These are phyloP conservation scores for Lecanicillium sp. DNA, from an alignment of 2,329 filamentous ascomycete species.

Conservation along the genomic window DNA sequence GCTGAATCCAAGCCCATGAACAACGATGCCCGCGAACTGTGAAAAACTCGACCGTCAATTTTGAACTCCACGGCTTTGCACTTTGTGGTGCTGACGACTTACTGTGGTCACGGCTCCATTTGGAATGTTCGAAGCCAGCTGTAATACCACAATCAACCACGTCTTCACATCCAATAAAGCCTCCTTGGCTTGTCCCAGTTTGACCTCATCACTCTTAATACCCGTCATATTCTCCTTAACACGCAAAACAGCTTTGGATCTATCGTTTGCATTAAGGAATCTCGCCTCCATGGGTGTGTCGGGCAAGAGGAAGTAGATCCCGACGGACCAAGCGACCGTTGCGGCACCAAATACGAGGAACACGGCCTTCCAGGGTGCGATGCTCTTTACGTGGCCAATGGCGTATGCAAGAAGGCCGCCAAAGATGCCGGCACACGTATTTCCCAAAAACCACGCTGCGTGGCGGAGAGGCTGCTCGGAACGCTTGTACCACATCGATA, in stretches of 20 bases:
- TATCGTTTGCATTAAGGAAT: conserved; percentile 36
- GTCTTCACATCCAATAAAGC: conserved; percentile 16
- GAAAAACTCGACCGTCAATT: neutral
- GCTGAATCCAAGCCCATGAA: conserved; percentile 48
- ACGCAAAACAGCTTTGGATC: conserved; percentile 18
- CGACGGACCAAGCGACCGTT: conserved; percentile 1
- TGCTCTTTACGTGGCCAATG: conserved; percentile 13
- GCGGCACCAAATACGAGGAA: conserved; percentile 1
- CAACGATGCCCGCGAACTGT: conserved; percentile 50
- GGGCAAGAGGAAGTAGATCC: neutral
- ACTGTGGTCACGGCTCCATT: no score
- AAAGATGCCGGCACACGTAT: conserved; percentile 15
- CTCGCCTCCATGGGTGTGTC: conserved; percentile 26
- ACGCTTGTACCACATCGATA: conserved; percentile 26
- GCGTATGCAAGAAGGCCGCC: conserved; percentile 17
- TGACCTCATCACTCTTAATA: conserved; percentile 20
- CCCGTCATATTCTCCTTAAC: conserved; percentile 25
- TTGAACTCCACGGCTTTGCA: no score
- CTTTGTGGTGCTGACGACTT: no score
- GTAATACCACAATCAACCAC: conserved; percentile 17
- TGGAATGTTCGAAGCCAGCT: conserved; percentile 12
- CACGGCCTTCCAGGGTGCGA: conserved; percentile 5
- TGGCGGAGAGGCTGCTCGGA: conserved; percentile 17
- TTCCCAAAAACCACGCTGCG: conserved; percentile 19
- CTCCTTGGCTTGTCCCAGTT: conserved; percentile 15